Base-by-base conservation (phyloP, 257 asterid species). In the Linderniella brevidens region DNA sequence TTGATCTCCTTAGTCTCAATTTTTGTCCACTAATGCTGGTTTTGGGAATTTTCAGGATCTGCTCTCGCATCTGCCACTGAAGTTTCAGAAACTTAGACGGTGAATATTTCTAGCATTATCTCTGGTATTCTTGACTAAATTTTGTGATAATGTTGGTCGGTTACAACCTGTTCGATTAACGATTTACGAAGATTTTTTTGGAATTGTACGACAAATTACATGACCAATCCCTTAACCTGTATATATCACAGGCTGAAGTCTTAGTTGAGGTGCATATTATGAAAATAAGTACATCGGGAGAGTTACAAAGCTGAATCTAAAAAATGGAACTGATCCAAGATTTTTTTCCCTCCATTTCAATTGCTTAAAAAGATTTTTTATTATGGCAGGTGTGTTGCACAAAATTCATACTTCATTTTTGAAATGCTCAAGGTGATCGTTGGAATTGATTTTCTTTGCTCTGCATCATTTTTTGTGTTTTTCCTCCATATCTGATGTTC, bases 361-460 rank as follows among this genome's bases (percentile, higher is more conserved):
- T 1, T 39, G 43, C 43, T 39, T 11, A 16, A 6, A 57, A 53
- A 47, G 47, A 43, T 58, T 38, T 59, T 38, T 48, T 29, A 49
- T 54, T 39, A 49, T 64, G 69, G 68, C 87, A 88, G 98, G 98
- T 76, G 96, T 64, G 70, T 78, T 53, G 64, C 94, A 20, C 72
- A 75, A 57, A 88, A 88, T 78, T 84, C 98, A 46, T 68, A 70
- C 64, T 88, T 84, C 78, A 78, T 88, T 65, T 84, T 80, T 69
- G 96, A 88, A 71, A 88, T 88, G 96, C 93, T 88, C 35, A 80
- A 88, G 98, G 98, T 88, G 67, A 70, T 60, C 59, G 29, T 14
- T 51, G 13, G 20, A 16, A 58, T 55, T 47, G 17, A 47, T 41
- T 44, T 35, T 46, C 35, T 40, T 48, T 25, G 44, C 37, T 43